phyloP scores from a whole-genome alignment of 2,329 filamentous ascomycete genomes.

The Colletotrichum chlorophyti region DNA sequence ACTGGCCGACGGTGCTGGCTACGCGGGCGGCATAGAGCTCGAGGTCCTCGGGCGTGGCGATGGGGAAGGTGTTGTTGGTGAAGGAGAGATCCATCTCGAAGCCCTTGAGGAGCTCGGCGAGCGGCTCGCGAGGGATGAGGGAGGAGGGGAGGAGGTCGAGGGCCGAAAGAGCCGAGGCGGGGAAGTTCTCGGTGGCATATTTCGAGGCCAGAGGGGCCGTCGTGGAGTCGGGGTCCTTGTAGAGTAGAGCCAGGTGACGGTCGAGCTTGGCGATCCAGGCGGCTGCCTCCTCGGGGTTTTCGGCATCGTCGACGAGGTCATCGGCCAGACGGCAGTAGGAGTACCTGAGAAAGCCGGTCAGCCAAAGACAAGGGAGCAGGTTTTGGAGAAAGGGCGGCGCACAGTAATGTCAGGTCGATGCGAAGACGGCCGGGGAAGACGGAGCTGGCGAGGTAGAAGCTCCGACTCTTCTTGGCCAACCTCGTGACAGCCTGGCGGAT shows the following conservation, averaged over 20 bases:
- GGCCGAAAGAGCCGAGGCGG: constrained; percentile 56
- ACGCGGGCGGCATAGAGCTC: constrained; percentile 71
- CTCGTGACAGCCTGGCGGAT: constrained; percentile 65
- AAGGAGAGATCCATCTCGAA: constrained; percentile 74
- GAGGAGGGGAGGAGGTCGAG: constrained; percentile 64
- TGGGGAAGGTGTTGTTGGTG: constrained; percentile 53
- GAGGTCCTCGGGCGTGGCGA: constrained; percentile 63
- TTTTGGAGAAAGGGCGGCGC: constrained; percentile 32
- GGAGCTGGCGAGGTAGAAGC: constrained; percentile 76
- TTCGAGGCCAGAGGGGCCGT: constrained; percentile 22
- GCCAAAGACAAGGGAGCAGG: neutral
- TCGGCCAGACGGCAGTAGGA: constrained; percentile 78
- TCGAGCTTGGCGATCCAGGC: constrained; percentile 66
- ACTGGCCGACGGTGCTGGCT: constrained; percentile 74
- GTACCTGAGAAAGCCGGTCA: constrained; percentile 53
- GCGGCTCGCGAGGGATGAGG: constrained; percentile 62
- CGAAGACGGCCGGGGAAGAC: constrained; percentile 72
- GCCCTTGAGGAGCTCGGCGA: constrained; percentile 70
- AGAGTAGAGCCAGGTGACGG: constrained; percentile 62
- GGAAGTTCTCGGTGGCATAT: constrained; percentile 58
- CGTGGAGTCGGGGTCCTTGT: constrained; percentile 39
- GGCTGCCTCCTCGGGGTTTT: constrained; percentile 56
- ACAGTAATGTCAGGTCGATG: constrained; percentile 71
- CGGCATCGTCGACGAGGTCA: constrained; percentile 73
- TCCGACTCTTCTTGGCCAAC: constrained; percentile 70